These are phyloP conservation scores for Arxiozyma heterogenica DNA, from an alignment of 1,139 yeast genomes.

Conservation along the genomic window DNA sequence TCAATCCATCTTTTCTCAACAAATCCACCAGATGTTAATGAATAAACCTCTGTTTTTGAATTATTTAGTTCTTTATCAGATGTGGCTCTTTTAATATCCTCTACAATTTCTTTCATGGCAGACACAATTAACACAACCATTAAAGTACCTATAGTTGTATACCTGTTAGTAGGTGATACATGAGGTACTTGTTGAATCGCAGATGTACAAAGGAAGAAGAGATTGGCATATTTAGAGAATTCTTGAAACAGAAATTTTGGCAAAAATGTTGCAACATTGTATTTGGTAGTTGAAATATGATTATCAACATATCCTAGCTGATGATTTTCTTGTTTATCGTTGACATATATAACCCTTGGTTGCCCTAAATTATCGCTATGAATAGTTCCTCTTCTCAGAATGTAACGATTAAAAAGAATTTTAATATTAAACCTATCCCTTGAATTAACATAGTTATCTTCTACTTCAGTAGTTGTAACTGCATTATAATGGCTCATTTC, in stretches of 20 bases:
- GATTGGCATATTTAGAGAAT: constrained; percentile 91
- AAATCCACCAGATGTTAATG: constrained; percentile 52
- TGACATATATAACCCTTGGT: constrained; percentile 66
- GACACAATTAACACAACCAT: constrained; percentile 78
- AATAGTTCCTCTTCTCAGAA: constrained; percentile 33
- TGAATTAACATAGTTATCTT: constrained; percentile 24
- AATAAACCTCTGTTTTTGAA: constrained; percentile 65
- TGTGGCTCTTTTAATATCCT: constrained; percentile 77
- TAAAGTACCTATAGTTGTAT: constrained; percentile 89
- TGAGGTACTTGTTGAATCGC: constrained; percentile 93
- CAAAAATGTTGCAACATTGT: constrained; percentile 82
- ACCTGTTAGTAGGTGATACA: constrained; percentile 93
- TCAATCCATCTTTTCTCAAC: constrained; percentile 71
- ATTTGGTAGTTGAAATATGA: constrained; percentile 93
- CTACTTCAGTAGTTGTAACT: constrained; percentile 19
- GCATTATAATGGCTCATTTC: constrained; percentile 30
- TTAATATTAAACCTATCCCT: constrained; percentile 46
- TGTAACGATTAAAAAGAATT: constrained; percentile 40
- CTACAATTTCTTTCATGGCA: constrained; percentile 83
- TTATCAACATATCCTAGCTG: constrained; percentile 62
- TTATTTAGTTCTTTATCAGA: constrained; percentile 87
- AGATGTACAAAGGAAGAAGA: constrained; percentile 88
- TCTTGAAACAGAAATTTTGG: constrained; percentile 95
- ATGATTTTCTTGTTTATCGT: constrained; percentile 49
- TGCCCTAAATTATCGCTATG: constrained; percentile 32